Evolutionary conservation across 2,329 filamentous ascomycete species (phyloP).

Genomic region (Zelopaecilomyces penicillatus): DNA sequence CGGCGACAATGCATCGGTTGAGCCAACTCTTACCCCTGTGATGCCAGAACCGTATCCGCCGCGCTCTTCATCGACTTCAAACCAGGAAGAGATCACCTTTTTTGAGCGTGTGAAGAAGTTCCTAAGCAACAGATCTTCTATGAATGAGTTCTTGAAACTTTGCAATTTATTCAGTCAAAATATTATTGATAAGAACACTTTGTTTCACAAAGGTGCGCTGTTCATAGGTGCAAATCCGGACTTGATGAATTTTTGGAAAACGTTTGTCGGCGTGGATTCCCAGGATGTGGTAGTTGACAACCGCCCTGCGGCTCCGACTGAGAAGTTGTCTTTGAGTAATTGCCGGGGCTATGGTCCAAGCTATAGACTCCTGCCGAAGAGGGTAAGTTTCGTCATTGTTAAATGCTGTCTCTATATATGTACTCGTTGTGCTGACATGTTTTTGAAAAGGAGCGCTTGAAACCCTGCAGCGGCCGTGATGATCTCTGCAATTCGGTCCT

Average conservation of each 20-base stretch:
- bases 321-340: slow-evolving; percentile 86
- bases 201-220: slow-evolving; percentile 72
- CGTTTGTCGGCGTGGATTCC: slow-evolving; percentile 70
- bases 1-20: slow-evolving; percentile 55
- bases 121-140: slow-evolving; percentile 82
- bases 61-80: slow-evolving; percentile 62
- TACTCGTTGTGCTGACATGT: slow-evolving; percentile 10
- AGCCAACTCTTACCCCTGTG: slow-evolving; percentile 80
- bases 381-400: slow-evolving; percentile 36
- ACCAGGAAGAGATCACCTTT: slow-evolving; percentile 79
- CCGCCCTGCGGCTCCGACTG: slow-evolving; percentile 63
- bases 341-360: slow-evolving; percentile 93
- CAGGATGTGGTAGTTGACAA: slow-evolving; percentile 74
- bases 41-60: slow-evolving; percentile 82
- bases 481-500: slow-evolving; percentile 88
- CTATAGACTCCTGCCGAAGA: slow-evolving; percentile 83
- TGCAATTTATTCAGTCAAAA: slow-evolving; percentile 94
- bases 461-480: slow-evolving; percentile 87
- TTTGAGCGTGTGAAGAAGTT: slow-evolving; percentile 97
- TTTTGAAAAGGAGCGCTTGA: slow-evolving; percentile 60
- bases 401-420: background rate
- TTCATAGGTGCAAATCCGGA: slow-evolving; percentile 88
- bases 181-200: slow-evolving; percentile 74
- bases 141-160: slow-evolving; percentile 94
- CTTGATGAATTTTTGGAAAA: slow-evolving; percentile 80